Evolutionary conservation across 208 protist species (phyloP), one percentile per base, ranked within the genome.

Genomic region (Acanthamoeba polyphaga): DNA sequence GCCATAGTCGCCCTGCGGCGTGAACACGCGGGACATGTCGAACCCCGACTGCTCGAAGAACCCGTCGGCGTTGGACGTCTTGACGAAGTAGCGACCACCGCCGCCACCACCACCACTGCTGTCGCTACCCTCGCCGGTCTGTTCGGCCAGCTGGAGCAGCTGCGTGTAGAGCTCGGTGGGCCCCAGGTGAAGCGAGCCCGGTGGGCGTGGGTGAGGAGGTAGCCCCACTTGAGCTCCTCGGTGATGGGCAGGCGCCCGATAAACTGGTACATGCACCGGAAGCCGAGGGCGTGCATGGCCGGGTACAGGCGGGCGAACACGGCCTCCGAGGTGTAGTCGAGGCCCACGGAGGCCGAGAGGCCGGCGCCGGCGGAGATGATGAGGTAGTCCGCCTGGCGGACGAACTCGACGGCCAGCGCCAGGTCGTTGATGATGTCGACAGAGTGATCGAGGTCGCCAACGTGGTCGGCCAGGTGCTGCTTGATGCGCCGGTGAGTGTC

Each of bases 61-160:
- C 17, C 82, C 82, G 82, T 89, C 82, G 32, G 34, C 82, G 82
- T 89, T 89, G 82, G 82, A 89, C 5, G 82, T 89, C 53, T 68
- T 68, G 27, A 89, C 82, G 22, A 89, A 89, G 82, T 43, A 89
- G 24, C 32, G 29, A 10, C 51, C 72, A 6, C 6, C 51, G 15
- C 55, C n/a, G n/a, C n/a, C n/a, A n/a, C 46, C 46, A 49, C 12
- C 46, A 49, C 8, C 46, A 13, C 46, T 8, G 46, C 46, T 49
- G 46, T 49, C 46, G 46, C 46, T 49, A 8, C 38, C 38, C 38
- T 49, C 46, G 46, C 46, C 46, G 46, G 64, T 89, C 51, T 49
- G 10, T 51, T 89, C 55, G 22, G 53, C 49, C 49, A 89, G 49
- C 29, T 17, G 27, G 49, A 12, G 55, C 9, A 89, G 82, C 82